phyloP scores from a whole-genome alignment of 2,329 filamentous ascomycete species.

The Fusarium solani-melongenae region DNA sequence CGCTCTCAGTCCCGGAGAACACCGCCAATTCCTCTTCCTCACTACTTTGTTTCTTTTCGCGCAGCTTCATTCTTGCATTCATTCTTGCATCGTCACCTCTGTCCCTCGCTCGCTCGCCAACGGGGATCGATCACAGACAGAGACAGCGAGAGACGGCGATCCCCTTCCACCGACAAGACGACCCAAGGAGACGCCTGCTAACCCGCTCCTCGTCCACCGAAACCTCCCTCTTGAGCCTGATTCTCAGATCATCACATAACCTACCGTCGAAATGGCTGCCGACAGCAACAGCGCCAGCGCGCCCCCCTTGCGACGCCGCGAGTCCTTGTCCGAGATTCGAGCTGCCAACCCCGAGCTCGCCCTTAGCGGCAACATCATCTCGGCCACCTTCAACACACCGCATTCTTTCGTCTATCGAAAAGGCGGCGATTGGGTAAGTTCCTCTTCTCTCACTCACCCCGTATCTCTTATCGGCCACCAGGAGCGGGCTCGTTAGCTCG shows the following conservation, averaged over 20 bases:
- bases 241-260: slow-evolving; percentile 4
- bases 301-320: slow-evolving; percentile 54
- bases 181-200: slow-evolving; percentile 27
- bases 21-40: slow-evolving; percentile 9
- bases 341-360: slow-evolving; percentile 66
- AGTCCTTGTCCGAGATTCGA: slow-evolving; percentile 67
- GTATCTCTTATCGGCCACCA: slow-evolving; percentile 24
- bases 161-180: slow-evolving; percentile 29
- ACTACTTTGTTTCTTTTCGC: slow-evolving; percentile 6
- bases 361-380: slow-evolving; percentile 74
- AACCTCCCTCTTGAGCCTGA: slow-evolving; percentile 3
- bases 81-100: not conserved
- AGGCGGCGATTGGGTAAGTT: slow-evolving; percentile 69
- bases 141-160: slow-evolving; percentile 27
- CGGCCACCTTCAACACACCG: slow-evolving; percentile 72
- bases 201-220: slow-evolving; percentile 16
- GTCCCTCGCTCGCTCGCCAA: not conserved
- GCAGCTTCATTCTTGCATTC: slow-evolving; percentile 7
- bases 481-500: slow-evolving; percentile 24
- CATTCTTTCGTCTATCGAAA: slow-evolving; percentile 69
- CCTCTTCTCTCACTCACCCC: slow-evolving; percentile 18
- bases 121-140: slow-evolving; percentile 42
- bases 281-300: slow-evolving; percentile 15
- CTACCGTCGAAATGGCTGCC: slow-evolving; percentile 22
- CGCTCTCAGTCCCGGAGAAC: not conserved